Conservation (phyloP, 2,329 filamentous ascomycete species). For the Talaromyces sp. region DNA sequence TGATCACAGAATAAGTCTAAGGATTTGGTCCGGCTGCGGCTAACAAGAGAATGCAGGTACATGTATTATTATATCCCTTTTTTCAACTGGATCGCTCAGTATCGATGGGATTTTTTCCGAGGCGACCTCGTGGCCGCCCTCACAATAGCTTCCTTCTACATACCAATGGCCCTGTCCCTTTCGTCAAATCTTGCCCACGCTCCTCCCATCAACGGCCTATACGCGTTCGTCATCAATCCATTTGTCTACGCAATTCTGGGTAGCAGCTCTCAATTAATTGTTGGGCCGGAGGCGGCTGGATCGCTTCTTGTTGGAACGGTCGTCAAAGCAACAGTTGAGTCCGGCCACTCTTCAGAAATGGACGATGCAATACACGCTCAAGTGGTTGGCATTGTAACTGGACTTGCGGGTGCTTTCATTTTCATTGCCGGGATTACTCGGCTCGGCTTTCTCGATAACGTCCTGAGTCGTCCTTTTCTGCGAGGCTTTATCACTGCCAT, state of each 20-base stretch:
- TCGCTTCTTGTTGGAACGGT: constrained; percentile 85
- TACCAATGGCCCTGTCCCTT: constrained; percentile 92
- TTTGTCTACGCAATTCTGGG: constrained; percentile 86
- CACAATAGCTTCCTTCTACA: constrained; percentile 98
- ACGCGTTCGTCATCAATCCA: constrained; percentile 89
- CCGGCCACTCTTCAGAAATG: constrained; percentile 58
- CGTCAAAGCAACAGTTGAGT: constrained; percentile 69
- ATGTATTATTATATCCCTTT: constrained; percentile 89
- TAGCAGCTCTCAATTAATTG: constrained; percentile 86
- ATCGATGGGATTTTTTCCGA: constrained; percentile 71
- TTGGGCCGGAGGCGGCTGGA: constrained; percentile 90
- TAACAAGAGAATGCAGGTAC: constrained; percentile 54
- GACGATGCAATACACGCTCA: constrained; percentile 68
- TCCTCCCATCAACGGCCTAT: constrained; percentile 87
- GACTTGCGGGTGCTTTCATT: constrained; percentile 81
- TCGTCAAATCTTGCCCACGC: constrained; percentile 89
- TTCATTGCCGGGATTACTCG: constrained; percentile 79
- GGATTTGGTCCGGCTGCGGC: background rate
- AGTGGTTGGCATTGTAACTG: constrained; percentile 81
- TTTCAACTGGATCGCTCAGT: constrained; percentile 84
- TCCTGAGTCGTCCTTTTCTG: constrained; percentile 85
- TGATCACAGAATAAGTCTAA: constrained; percentile 17
- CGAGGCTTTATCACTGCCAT: constrained; percentile 96
- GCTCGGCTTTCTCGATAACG: constrained; percentile 88
- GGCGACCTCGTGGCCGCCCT: constrained; percentile 84